Percentiles rank a stretch among this genome's conserved stretches.
These are phyloP conservation scores for Drosera spatulata DNA, from an alignment of 179 eudicot genomes.

Conservation along the genomic window DNA sequence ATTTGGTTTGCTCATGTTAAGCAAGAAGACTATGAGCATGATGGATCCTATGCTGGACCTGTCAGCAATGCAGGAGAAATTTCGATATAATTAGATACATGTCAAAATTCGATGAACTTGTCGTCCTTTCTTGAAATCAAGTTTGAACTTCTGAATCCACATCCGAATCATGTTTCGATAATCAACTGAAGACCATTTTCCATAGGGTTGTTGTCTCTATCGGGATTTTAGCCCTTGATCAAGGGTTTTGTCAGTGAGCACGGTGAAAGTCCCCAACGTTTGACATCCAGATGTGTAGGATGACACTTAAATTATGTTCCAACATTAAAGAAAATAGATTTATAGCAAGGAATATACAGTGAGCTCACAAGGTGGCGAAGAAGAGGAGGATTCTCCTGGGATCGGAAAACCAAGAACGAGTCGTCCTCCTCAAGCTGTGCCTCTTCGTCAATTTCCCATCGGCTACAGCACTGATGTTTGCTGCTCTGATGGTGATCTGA, in stretches of 20 bases:
- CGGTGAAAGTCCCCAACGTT: background rate
- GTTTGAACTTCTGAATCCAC: background rate
- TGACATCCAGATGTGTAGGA: background rate
- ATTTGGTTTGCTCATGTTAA: slow-evolving; percentile 28
- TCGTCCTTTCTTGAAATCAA: too few species aligned
- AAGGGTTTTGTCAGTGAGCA: too few species aligned
- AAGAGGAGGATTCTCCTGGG: slow-evolving; percentile 61
- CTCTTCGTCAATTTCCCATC: slow-evolving; percentile 33
- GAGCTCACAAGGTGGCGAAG: slow-evolving; percentile 83
- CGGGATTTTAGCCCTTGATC: too few species aligned
- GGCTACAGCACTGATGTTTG: slow-evolving; percentile 1
- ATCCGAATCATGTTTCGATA: too few species aligned
- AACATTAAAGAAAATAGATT: background rate
- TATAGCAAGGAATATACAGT: background rate
- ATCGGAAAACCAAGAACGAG: slow-evolving; percentile 33
- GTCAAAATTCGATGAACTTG: background rate
- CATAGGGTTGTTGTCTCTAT: too few species aligned
- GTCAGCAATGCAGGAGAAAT: slow-evolving; percentile 11
- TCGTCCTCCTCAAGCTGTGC: slow-evolving; percentile 45
- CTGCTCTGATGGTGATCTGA: slow-evolving; percentile 52
- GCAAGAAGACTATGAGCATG: slow-evolving; percentile 64
- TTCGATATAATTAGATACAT: background rate
- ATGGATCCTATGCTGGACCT: slow-evolving; percentile 88
- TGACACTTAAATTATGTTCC: background rate
- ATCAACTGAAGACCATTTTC: too few species aligned